A percentile compares a stretch with the other conserved stretches of the same genome.
Conservation (phyloP, 1,284 basidiomycete genomes). For the Ustilago cynodontis region DNA sequence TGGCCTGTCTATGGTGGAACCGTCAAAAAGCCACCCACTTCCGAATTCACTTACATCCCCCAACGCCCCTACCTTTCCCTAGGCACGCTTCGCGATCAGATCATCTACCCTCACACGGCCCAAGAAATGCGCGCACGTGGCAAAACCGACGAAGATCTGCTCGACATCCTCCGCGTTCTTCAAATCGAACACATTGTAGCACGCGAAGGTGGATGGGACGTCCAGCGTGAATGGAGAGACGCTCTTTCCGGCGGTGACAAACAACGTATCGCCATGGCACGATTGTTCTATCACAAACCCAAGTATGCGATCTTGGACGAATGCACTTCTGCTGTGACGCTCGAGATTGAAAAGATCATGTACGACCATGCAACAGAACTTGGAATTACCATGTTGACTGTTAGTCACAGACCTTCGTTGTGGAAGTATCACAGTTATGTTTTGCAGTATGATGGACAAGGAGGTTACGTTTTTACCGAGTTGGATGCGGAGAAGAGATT, state of each 20-base stretch:
- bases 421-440: constrained; percentile 95
- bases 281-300: constrained; percentile 94
- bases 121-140: constrained; percentile 69
- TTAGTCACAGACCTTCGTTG: constrained; percentile 77
- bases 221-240: constrained; percentile 90
- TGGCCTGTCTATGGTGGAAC: constrained; percentile 97
- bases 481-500: constrained; percentile 91
- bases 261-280: constrained; percentile 91
- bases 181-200: constrained; percentile 90
- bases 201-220: constrained; percentile 96
- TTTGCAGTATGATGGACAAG: constrained; percentile 76
- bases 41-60: constrained; percentile 93
- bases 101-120: constrained; percentile 82
- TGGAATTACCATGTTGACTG: constrained; percentile 70
- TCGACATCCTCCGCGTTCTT: constrained; percentile 81
- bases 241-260: constrained; percentile 83
- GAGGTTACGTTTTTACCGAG: constrained; percentile 80
- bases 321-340: constrained; percentile 91
- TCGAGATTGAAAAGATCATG: constrained; percentile 92
- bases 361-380: constrained; percentile 87
- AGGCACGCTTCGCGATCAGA: constrained; percentile 93
- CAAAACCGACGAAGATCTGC: constrained; percentile 78
- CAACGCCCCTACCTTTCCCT: constrained; percentile 93
- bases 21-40: constrained; percentile 90
- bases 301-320: constrained; percentile 98